A percentile compares a stretch with the other conserved stretches of the same genome.
phyloP scores from a whole-genome alignment of 192 early-diverging fungal species.

The Chytriomyces sp. region DNA sequence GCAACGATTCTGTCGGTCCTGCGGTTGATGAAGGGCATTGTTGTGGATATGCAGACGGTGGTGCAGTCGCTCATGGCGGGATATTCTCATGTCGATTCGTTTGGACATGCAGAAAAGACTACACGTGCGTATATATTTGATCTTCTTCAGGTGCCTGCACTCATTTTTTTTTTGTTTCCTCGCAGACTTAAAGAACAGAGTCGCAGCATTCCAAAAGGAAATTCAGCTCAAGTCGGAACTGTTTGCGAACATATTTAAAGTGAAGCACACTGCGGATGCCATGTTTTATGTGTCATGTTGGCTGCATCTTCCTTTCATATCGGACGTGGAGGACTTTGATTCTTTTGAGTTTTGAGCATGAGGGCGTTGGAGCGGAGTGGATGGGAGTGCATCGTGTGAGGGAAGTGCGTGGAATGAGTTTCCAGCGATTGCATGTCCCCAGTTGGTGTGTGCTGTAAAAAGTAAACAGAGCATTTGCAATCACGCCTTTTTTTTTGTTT shows the following conservation, averaged over 20 bases:
- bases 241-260: background rate
- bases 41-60: conserved; percentile 2
- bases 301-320: conserved; percentile 17
- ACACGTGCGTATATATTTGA: background rate
- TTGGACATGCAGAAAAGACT: background rate
- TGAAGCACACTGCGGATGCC: background rate
- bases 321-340: background rate
- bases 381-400: too few relatives aligned
- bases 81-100: background rate
- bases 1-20: background rate
- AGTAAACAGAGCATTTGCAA: too few relatives aligned
- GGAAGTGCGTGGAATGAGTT: too few relatives aligned
- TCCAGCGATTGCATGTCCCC: too few relatives aligned
- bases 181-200: conserved; percentile 3
- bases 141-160: background rate
- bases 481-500: too few relatives aligned
- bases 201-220: background rate
- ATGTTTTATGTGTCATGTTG: conserved; percentile 21
- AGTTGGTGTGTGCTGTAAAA: too few relatives aligned
- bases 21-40: background rate
- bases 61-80: background rate
- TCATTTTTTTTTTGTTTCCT: background rate
- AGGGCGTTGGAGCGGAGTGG: too few relatives aligned
- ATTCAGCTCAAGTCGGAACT: background rate
- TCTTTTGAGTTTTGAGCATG: too few relatives aligned